Evolutionary conservation across 306 rosid species (phyloP), one percentile per base, ranked within the genome.

Genomic region (Cotoneaster glaucophyllus): DNA sequence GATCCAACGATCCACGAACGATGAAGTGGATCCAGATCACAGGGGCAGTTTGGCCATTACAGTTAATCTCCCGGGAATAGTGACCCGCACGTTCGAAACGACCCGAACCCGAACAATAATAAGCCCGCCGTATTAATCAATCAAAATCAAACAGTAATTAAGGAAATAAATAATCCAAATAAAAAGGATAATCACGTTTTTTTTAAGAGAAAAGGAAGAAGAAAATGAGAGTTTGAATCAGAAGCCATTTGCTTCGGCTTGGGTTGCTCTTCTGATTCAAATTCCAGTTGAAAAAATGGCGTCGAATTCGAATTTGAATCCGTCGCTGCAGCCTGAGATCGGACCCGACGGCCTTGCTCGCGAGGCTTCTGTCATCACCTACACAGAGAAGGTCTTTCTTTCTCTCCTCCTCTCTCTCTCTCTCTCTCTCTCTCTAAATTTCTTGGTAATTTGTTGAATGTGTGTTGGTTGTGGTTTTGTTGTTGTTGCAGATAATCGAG

Each of bases 291-390:
- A 26, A 61, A 22, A 3, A 85, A 94, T 94, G 98, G 86, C 88
- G 78, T 87, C 86, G 45, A 77, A 85, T 79, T 87, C 86, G 45
- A 77, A 85, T 19, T 32, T 44, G 57, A 58, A 81, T 76, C 95
- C 87, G 48, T 81, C 83, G 24, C 88, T 92, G 77, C 73, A 25
- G 61, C 92, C 95, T 12, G 96, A 86, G 89, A 90, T 95, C 86
- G 98, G 97, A 41, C 96, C 96, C 44, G 98, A 95, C 44, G 97
- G 98, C 69, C 89, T 92, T 79, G 73, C 96, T 48, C 83, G 87
- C 63, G 97, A 92, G 76, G 83, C 95, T 73, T 73, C 97, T 29
- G 88, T 88, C 74, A 84, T 95, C 82, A 79, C 89, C 85, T 87
- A 95, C 90, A 92, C 98, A 32, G 97, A 95, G 86, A 95, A 81